Evolutionary conservation across 2,329 filamentous ascomycete genomes (phyloP), one percentile per base, ranked within the genome.

Genomic region (Colletotrichum sp.): DNA sequence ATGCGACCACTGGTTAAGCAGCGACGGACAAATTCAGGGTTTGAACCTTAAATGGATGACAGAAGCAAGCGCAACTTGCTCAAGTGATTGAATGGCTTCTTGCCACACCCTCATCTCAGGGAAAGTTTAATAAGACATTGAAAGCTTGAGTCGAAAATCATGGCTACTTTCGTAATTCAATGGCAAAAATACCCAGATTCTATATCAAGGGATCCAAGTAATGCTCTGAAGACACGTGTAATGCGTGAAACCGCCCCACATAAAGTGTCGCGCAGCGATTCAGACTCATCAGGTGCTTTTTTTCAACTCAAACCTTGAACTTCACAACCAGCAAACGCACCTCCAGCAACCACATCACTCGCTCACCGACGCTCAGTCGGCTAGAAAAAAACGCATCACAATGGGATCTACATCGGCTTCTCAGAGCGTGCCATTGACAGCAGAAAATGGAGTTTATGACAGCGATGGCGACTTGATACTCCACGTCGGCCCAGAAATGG

Each of bases 391-490:
- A 6, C 2, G n/a, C 6, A 52, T 22, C n/a, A 9, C n/a, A 13
- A 52, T 52, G 43, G 39, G 1, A 48, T 12, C 39, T 7, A 48
- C 39, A 3, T 1, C 18, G 39, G 18, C 39, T 12, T 10, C 39
- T 48, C 39, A 48, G 39, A n/a, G 12, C 43, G 0, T 4, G 3
- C n/a, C n/a, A 22, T 13, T 22, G n/a, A 52, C 10, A 8, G 6
- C n/a, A 22, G 43, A 52, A 22, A 52, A 22, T 22, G 43, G 43
- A 13, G 10, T 52, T 52, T 66, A 32, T 16, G 71, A 74, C 15
- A 5, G n/a, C 3, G 28, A 36, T 15, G 71, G 71, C 18, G 71
- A 74, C 13, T 30, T 74, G 15, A 18, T 48, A 4, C 25, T 74
- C 8, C 28, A 27, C 9, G 71, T 74, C 22, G 71, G 68, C 18